Conservation (phyloP, 139 green algal genomes). For the Spirogloea muscicola region DNA sequence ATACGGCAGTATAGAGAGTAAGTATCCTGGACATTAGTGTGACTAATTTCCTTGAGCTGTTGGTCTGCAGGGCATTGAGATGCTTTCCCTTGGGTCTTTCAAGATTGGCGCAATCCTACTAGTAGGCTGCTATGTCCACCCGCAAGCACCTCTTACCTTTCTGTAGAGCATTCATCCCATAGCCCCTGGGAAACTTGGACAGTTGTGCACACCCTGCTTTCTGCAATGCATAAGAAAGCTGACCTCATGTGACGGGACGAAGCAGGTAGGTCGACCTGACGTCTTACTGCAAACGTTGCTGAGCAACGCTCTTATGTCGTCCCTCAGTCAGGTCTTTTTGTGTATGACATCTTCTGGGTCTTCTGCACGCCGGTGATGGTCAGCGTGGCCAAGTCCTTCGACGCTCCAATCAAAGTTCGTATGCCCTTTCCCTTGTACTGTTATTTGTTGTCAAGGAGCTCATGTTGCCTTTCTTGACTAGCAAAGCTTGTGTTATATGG, state of each 20-base stretch:
- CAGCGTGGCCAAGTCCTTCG: slow-evolving; percentile 90
- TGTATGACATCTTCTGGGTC: slow-evolving; percentile 99
- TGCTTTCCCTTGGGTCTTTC: slow-evolving; percentile 79
- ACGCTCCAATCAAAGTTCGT: slow-evolving; percentile 97
- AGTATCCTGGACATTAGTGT: no score
- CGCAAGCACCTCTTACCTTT: no score
- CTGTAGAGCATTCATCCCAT: no score
- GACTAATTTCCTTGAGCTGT: no score
- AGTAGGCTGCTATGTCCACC: slow-evolving; percentile 1
- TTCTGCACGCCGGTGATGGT: slow-evolving; percentile 98
- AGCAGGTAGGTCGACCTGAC: no score
- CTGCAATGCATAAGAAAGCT: no score
- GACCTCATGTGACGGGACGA: no score
- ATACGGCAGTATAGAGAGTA: no score
- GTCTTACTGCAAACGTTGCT: no score
- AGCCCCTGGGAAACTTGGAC: no score
- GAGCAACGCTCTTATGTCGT: no score
- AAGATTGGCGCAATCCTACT: slow-evolving; percentile 84
- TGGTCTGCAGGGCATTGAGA: slow-evolving; percentile 90
- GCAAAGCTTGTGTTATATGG: neutral
- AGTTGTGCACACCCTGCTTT: no score
- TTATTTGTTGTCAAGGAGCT: neutral
- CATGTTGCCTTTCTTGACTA: neutral
- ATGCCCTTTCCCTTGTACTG: neutral
- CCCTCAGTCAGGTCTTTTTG: slow-evolving; percentile 70